These are phyloP conservation scores for Maudiozyma bulderi DNA, from an alignment of 805 yeast species.

Conservation along the genomic window DNA sequence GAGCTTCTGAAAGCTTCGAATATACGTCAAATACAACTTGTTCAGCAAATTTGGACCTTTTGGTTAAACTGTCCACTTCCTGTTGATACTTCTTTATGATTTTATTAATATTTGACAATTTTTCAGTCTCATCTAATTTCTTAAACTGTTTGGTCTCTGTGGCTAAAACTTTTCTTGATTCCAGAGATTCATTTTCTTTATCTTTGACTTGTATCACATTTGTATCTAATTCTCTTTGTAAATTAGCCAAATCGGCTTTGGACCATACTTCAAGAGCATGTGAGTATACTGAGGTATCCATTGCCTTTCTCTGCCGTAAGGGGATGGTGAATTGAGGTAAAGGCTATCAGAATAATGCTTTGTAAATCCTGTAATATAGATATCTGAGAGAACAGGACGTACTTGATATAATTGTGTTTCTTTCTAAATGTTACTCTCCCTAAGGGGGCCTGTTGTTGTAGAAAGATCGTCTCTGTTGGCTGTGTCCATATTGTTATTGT, in stretches of 20 bases:
- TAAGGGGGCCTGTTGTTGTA: too few relatives aligned
- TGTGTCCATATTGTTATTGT: too few relatives aligned
- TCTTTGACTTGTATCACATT: constrained; percentile 66
- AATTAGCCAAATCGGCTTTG: constrained; percentile 54
- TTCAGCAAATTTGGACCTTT: constrained; percentile 68
- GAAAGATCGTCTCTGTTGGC: too few relatives aligned
- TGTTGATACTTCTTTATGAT: constrained; percentile 71
- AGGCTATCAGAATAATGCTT: too few relatives aligned
- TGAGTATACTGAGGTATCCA: constrained; percentile 26
- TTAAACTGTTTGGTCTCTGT: constrained; percentile 73
- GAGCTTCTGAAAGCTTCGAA: constrained; percentile 74
- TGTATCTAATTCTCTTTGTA: constrained; percentile 67
- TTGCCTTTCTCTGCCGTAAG: neutral
- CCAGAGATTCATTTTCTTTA: constrained; percentile 56
- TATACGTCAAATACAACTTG: constrained; percentile 64
- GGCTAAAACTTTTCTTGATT: constrained; percentile 69
- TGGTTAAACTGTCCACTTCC: constrained; percentile 76
- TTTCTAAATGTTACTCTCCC: too few relatives aligned
- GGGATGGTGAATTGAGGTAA: too few relatives aligned
- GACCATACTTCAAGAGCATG: constrained; percentile 68
- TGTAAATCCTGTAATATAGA: too few relatives aligned
- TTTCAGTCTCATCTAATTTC: constrained; percentile 57
- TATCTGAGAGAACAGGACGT: too few relatives aligned
- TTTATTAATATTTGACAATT: constrained; percentile 37
- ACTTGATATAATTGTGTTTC: too few relatives aligned